These are phyloP conservation scores for Aspergillus avenaceus DNA, from an alignment of 495 filamentous ascomycete genomes.

Conservation along the genomic window DNA sequence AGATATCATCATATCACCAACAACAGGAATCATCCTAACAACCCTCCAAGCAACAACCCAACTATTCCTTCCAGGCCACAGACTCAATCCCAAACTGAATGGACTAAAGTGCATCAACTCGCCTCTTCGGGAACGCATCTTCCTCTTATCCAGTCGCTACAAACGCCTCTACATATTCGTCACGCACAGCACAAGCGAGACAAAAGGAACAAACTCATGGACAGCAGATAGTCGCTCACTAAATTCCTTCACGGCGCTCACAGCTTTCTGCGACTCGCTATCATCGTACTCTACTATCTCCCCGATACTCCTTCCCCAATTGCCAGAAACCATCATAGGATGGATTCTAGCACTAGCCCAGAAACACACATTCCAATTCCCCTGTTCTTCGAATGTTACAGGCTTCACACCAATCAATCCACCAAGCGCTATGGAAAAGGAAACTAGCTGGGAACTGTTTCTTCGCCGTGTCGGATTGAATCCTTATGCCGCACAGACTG, in stretches of 20 bases:
- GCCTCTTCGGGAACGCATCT: slow-evolving; percentile 55
- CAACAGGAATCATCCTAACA: slow-evolving; percentile 64
- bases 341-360: slow-evolving; percentile 32
- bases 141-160: slow-evolving; percentile 54
- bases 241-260: slow-evolving; percentile 7
- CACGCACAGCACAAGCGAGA: slow-evolving; percentile 5
- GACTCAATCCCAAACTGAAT: slow-evolving; percentile 7
- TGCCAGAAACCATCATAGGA: slow-evolving; percentile 36
- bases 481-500: slow-evolving; percentile 70
- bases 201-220: not conserved
- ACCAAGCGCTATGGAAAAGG: slow-evolving; percentile 25
- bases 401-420: slow-evolving; percentile 13
- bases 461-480: slow-evolving; percentile 73
- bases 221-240: slow-evolving; percentile 8
- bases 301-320: slow-evolving; percentile 25
- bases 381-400: not conserved
- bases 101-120: slow-evolving; percentile 22
- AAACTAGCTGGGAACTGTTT: slow-evolving; percentile 72
- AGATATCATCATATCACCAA: slow-evolving; percentile 70
- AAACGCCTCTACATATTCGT: slow-evolving; percentile 70
- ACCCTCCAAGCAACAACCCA: slow-evolving; percentile 74
- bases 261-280: slow-evolving; percentile 15
- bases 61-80: slow-evolving; percentile 59
- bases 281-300: slow-evolving; percentile 20
- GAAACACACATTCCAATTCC: slow-evolving; percentile 14